Percentiles rank a stretch among this genome's conserved stretches.
These are phyloP conservation scores for Sporothrix phasma DNA, from an alignment of 2,329 filamentous ascomycete genomes.

Conservation along the genomic window DNA sequence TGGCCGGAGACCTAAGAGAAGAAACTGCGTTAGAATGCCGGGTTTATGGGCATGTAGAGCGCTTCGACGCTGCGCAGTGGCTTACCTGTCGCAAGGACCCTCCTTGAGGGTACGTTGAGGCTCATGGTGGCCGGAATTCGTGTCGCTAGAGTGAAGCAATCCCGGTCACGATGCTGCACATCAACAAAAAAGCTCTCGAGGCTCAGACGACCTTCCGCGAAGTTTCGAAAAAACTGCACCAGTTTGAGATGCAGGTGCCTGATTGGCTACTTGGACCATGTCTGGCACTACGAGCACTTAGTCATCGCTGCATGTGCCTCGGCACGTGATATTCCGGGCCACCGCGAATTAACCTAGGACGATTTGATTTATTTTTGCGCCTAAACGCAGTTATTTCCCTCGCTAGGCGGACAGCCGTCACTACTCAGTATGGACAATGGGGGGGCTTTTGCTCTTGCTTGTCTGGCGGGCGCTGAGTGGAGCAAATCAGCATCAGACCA, in stretches of 20 bases:
- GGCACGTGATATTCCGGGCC: constrained; percentile 17
- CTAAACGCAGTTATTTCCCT: background rate
- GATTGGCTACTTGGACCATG: background rate
- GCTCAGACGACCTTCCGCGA: background rate
- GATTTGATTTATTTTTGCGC: background rate
- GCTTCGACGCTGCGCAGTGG: background rate
- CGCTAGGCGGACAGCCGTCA: background rate
- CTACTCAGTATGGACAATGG: too few relatives aligned
- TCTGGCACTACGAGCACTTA: background rate
- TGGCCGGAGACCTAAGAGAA: constrained; percentile 6
- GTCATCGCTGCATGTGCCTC: background rate
- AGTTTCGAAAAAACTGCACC: constrained; percentile 10
- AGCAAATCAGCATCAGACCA: constrained; percentile 21
- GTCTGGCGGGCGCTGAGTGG: constrained; percentile 9
- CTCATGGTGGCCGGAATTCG: constrained; percentile 42
- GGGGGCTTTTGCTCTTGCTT: background rate
- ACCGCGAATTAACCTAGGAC: constrained; percentile 8
- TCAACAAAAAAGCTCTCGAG: constrained; percentile 10
- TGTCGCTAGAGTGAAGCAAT: background rate
- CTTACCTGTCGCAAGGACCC: constrained; percentile 51
- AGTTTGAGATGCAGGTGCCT: background rate
- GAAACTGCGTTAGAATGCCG: background rate
- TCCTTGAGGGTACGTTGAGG: constrained; percentile 52
- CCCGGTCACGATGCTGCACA: background rate
- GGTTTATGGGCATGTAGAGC: background rate